These are phyloP conservation scores for Auricularia cornea DNA, from an alignment of 768 basidiomycete species.

Conservation along the genomic window DNA sequence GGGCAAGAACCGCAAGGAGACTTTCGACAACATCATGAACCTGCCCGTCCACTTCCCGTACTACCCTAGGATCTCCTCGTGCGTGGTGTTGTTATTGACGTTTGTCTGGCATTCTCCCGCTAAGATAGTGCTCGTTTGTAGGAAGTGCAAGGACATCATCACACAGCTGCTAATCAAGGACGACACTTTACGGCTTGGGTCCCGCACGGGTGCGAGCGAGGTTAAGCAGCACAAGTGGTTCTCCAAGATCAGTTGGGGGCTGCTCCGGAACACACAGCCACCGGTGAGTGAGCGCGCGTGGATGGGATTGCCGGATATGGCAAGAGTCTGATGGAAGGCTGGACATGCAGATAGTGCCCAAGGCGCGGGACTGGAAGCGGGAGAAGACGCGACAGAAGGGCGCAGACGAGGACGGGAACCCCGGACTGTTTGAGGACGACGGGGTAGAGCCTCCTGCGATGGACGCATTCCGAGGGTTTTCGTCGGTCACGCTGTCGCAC, in stretches of 20 bases:
- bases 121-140: conserved; percentile 25
- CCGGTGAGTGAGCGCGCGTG: conserved; percentile 52
- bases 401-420: conserved; percentile 22
- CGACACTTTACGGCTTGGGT: conserved; percentile 80
- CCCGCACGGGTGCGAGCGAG: conserved; percentile 91
- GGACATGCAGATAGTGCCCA: background rate
- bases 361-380: conserved; percentile 1
- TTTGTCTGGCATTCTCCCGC: too few relatives aligned
- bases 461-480: conserved; percentile 83
- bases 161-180: conserved; percentile 85
- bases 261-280: conserved; percentile 84
- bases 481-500: conserved; percentile 73
- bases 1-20: conserved; percentile 87
- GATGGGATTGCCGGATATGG: background rate
- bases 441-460: conserved; percentile 38
- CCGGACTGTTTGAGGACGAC: conserved; percentile 32
- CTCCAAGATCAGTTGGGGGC: conserved; percentile 90
- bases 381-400: conserved; percentile 1
- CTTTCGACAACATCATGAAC: conserved; percentile 91
- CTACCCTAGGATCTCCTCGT: conserved; percentile 67
- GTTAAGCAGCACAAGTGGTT: conserved; percentile 99
- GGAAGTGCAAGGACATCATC: conserved; percentile 83
- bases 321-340: background rate
- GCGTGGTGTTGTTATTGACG: conserved; percentile 26
- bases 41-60: conserved; percentile 84